Base-by-base conservation (phyloP, 352 stramenopile genomes). In the Peronospora belbahrii region DNA sequence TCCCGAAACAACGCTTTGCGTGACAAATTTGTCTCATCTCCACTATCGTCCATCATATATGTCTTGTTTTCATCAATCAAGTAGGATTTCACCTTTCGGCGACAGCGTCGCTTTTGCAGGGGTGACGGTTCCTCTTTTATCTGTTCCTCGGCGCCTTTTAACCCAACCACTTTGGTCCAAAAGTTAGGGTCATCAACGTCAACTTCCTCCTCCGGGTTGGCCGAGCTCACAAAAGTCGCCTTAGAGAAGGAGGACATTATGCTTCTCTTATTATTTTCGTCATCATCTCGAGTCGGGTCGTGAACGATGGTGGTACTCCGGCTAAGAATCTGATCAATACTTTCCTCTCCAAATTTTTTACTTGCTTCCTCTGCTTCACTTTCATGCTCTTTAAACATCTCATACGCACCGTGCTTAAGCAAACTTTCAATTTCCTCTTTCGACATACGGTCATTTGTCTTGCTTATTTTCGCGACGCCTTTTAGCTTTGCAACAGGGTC, bases 281-380 rank as follows among this genome's bases (percentile, higher is more conserved):
- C 62, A 3, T 20, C 48, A 23, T 64, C 51, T 24, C 61, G 65
- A 25, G 86, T 93, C 9, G 80, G 79, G 52, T 94, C 82, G 48
- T 94, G 82, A 1, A 94, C 61, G 32, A 95, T 93, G 19, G 72
- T 92, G 6, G 79, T 95, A 78, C 74, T 91, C 15, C 83, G 78
- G 36, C 66, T 88, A 20, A 99, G 75, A 71, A 99, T 99, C 44
- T 90, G 88, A 42, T 99, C 96, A 60, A 99, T 99, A 48, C 98
- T 97, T 63, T 98, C 96, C 51, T 97, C 85, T 39, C 94, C 94
- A 67, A 98, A 99, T 18, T 91, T 79, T 67, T 98, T 97, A 40
- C 83, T 95, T 3, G 92, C 92, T 14, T 82, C 88, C 25, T 98
- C 94, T 23, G 75, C 74, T 45, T 94, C 80, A 18, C 80, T 83